phyloP scores from a whole-genome alignment of 1,284 basidiomycete species.

The Ceraceosorus guamensis region DNA sequence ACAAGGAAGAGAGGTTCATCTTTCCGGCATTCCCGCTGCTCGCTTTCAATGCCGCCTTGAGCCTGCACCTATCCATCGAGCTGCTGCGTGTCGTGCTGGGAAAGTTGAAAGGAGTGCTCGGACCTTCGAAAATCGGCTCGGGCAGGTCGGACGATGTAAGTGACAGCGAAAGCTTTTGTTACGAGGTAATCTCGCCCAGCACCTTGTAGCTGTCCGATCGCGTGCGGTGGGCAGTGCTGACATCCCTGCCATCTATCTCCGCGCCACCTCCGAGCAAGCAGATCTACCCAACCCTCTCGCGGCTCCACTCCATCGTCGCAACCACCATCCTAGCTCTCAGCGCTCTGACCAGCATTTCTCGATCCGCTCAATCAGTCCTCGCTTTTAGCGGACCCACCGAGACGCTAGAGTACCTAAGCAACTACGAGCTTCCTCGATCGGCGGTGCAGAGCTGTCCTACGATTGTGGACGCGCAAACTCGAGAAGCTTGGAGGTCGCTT shows the following conservation, averaged over 20 bases:
- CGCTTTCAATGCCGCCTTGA: conserved; percentile 85
- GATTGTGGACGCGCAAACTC: not conserved
- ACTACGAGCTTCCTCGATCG: conserved; percentile 69
- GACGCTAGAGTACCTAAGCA: conserved; percentile 66
- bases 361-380: conserved; percentile 60
- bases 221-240: not conserved
- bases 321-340: conserved; percentile 68
- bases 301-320: conserved; percentile 69
- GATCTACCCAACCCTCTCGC: conserved; percentile 15
- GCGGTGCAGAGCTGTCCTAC: conserved; percentile 11
- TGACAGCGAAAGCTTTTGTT: too few relatives aligned
- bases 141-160: too few relatives aligned
- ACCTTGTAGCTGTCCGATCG: not conserved
- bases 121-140: too few relatives aligned
- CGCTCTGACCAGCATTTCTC: conserved; percentile 67
- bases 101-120: too few relatives aligned
- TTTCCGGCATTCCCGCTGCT: conserved; percentile 86
- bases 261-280: not conserved
- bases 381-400: conserved; percentile 78
- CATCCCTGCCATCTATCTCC: not conserved
- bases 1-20: conserved; percentile 98
- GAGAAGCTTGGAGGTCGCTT: too few relatives aligned
- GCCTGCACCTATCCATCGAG: conserved; percentile 57
- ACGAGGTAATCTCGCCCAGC: too few relatives aligned
- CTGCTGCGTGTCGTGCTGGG: not conserved